These are phyloP conservation scores for Clonostachys chloroleuca DNA, from an alignment of 2,329 filamentous ascomycete species.

Conservation along the genomic window DNA sequence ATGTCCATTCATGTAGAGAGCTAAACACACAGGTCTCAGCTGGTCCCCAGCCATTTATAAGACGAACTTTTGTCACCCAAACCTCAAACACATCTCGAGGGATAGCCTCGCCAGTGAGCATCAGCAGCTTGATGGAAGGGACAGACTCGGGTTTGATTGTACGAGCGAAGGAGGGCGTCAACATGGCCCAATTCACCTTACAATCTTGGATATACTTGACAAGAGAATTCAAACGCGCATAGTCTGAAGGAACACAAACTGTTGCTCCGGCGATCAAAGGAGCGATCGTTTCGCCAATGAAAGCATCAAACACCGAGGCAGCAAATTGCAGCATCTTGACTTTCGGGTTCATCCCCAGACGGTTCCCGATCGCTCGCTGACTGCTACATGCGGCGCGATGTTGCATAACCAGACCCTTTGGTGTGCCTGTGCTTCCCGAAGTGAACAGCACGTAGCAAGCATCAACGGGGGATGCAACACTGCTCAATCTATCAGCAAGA, in stretches of 20 bases:
- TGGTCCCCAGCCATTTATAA: conserved; percentile 8
- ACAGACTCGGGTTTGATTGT: not conserved
- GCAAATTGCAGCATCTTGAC: conserved; percentile 16
- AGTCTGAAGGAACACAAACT: conserved; percentile 38
- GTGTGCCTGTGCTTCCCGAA: conserved; percentile 13
- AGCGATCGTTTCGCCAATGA: conserved; percentile 27
- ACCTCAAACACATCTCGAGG: conserved; percentile 3
- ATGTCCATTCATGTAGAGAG: not conserved
- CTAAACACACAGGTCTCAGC: conserved; percentile 4
- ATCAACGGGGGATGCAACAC: not conserved
- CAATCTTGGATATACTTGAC: conserved; percentile 5
- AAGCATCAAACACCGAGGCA: conserved; percentile 30
- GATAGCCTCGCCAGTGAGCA: conserved; percentile 8
- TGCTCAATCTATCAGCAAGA: too few relatives aligned
- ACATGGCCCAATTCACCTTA: conserved; percentile 8
- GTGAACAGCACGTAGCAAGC: conserved; percentile 13
- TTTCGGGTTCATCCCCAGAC: conserved; percentile 10
- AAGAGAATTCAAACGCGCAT: conserved; percentile 29
- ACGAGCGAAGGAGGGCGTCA: conserved; percentile 6
- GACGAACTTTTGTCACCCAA: conserved; percentile 4
- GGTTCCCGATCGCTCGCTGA: conserved; percentile 6
- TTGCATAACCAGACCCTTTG: conserved; percentile 13
- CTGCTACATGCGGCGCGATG: conserved; percentile 11
- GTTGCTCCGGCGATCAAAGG: conserved; percentile 29
- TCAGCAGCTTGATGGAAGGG: not conserved